A percentile compares a stretch with the other conserved stretches of the same genome.
These are phyloP conservation scores for Lodderomyces beijingensis DNA, from an alignment of 1,139 yeast genomes.

Conservation along the genomic window DNA sequence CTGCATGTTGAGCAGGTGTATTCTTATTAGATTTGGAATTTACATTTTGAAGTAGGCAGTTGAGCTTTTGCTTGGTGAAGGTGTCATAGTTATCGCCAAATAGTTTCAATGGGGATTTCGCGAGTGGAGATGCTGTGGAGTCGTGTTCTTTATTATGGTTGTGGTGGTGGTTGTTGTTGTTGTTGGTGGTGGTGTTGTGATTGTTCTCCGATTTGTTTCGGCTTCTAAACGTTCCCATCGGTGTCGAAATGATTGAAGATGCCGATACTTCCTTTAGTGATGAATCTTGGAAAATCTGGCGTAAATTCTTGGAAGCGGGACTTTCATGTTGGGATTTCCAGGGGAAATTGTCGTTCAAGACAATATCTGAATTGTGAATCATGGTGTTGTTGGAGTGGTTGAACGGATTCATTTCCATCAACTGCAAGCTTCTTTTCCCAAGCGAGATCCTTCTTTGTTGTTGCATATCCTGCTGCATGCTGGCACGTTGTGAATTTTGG, in stretches of 20 bases:
- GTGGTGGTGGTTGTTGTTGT: conserved; percentile 6
- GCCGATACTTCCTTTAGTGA: conserved; percentile 14
- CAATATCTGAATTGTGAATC: conserved; percentile 29
- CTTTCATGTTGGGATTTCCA: conserved; percentile 35
- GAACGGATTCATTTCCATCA: no score
- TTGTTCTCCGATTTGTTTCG: conserved; percentile 10
- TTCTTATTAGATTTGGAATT: conserved; percentile 12
- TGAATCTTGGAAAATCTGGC: conserved; percentile 26
- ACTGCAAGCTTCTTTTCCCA: no score
- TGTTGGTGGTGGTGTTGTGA: conserved; percentile 17
- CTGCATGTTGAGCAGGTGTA: conserved; percentile 10
- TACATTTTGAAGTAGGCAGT: conserved; percentile 26
- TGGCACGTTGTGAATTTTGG: no score
- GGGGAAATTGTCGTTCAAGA: conserved; percentile 27
- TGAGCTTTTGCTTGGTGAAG: conserved; percentile 36
- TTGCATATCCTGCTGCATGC: no score
- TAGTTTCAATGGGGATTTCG: conserved; percentile 33
- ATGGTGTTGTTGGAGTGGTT: no score
- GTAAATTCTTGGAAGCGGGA: conserved; percentile 25
- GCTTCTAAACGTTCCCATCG: conserved; percentile 13
- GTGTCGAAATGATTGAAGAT: conserved; percentile 39
- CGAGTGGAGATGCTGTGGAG: background rate
- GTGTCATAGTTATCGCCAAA: conserved; percentile 40
- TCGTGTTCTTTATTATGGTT: conserved; percentile 15
- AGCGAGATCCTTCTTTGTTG: no score